A percentile compares a stretch with the other conserved stretches of the same genome.
These are phyloP conservation scores for Pichia manshurica DNA, from an alignment of 805 yeast genomes.

Conservation along the genomic window DNA sequence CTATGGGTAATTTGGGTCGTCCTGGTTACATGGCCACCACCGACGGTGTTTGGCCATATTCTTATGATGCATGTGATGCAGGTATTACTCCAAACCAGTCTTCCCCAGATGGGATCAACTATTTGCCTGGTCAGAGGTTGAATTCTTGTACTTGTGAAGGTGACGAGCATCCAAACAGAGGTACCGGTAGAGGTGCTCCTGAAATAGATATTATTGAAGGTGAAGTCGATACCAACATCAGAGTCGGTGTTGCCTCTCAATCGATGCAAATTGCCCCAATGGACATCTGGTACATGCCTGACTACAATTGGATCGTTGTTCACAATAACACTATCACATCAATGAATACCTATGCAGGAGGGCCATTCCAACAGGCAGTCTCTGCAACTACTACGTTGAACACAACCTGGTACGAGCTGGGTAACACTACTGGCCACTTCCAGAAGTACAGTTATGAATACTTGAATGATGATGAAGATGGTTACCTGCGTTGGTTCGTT, in stretches of 20 bases:
- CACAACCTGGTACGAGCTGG: conserved; percentile 73
- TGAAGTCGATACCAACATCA: conserved; percentile 50
- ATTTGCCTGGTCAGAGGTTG: conserved; percentile 77
- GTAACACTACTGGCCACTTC: conserved; percentile 43
- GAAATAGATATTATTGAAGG: conserved; percentile 92
- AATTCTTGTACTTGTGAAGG: conserved; percentile 74
- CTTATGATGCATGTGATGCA: conserved; percentile 82
- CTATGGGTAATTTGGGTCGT: conserved; percentile 87
- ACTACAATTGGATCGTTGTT: conserved; percentile 72
- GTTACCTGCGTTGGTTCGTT: conserved; percentile 82
- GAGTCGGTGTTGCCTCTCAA: conserved; percentile 77
- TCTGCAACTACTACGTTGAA: conserved; percentile 79
- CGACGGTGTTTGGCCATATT: conserved; percentile 94
- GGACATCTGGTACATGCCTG: conserved; percentile 92
- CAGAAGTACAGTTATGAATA: conserved; percentile 80
- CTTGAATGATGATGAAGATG: conserved; percentile 58
- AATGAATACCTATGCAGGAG: conserved; percentile 88
- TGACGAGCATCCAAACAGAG: conserved; percentile 82
- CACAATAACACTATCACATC: conserved; percentile 62
- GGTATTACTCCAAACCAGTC: conserved; percentile 95
- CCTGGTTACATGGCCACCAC: conserved; percentile 86
- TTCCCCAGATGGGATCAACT: conserved; percentile 82
- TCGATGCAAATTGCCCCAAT: conserved; percentile 89
- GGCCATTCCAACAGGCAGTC: conserved; percentile 90
- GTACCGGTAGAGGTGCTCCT: conserved; percentile 90